These are phyloP conservation scores for Tricholoma sp. DNA, from an alignment of 768 basidiomycete species.

Conservation along the genomic window DNA sequence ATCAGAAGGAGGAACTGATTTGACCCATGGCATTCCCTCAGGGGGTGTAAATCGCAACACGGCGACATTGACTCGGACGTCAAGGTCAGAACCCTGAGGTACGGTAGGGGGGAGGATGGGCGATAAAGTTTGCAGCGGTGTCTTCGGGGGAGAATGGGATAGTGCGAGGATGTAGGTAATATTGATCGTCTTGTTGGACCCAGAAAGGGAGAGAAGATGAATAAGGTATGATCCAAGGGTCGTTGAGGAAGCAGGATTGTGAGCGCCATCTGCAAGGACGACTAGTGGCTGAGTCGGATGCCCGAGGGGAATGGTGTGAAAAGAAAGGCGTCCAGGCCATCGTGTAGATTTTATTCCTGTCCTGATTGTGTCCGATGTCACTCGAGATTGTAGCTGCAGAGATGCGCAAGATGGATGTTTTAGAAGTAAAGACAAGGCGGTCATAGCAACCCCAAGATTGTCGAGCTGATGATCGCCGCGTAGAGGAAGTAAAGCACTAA, in stretches of 20 bases:
- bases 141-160: conserved; percentile 86
- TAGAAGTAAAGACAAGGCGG: conserved; percentile 55
- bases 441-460: conserved; percentile 71
- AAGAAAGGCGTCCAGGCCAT: conserved; percentile 88
- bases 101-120: conserved; percentile 53
- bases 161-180: conserved; percentile 67
- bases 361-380: conserved; percentile 47
- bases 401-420: conserved; percentile 29
- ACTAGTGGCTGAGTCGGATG: conserved; percentile 17
- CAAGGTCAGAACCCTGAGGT: neutral
- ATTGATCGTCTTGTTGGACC: conserved; percentile 22
- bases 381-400: conserved; percentile 20
- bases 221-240: conserved; percentile 64
- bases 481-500: conserved; percentile 57
- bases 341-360: conserved; percentile 52
- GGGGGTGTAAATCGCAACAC: neutral
- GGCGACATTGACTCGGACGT: neutral
- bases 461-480: conserved; percentile 81
- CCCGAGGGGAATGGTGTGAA: conserved; percentile 36
- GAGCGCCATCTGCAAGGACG: conserved; percentile 71
- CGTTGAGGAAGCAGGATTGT: conserved; percentile 76
- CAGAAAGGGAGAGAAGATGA: conserved; percentile 23
- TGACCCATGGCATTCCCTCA: conserved; percentile 76
- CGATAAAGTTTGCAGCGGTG: conserved; percentile 34
- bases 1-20: conserved; percentile 40